These are phyloP conservation scores for Anaeromyces robustus DNA, from an alignment of 192 early-diverging fungal genomes.

Conservation along the genomic window DNA sequence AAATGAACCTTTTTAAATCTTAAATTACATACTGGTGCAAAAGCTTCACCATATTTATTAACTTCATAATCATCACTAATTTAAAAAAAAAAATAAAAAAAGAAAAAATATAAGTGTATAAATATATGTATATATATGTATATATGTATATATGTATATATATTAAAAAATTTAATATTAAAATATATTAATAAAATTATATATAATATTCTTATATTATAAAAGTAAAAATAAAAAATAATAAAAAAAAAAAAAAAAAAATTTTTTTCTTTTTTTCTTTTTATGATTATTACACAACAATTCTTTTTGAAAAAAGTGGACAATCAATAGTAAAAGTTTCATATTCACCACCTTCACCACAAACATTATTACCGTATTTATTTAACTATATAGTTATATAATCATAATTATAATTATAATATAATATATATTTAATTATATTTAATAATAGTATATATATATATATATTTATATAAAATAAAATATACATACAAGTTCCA, in stretches of 20 bases:
- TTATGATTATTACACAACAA: conserved; percentile 60
- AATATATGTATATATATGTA: no score
- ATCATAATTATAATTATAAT: neutral
- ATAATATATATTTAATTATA: neutral
- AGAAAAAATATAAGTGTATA: no score
- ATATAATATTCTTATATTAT: no score
- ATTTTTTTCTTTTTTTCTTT: no score
- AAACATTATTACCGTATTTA: conserved; percentile 69
- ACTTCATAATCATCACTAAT: conserved; percentile 52
- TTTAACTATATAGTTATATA: conserved; percentile 5
- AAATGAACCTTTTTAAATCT: conserved; percentile 44
- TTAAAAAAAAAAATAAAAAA: neutral
- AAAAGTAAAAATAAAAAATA: no score
- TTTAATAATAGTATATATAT: no score
- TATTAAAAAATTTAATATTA: no score
- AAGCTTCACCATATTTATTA: conserved; percentile 62
- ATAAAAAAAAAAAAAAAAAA: no score
- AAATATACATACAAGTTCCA: conserved; percentile 33
- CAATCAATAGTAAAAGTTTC: conserved; percentile 87
- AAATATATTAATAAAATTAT: no score
- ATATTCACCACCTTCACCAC: conserved; percentile 97
- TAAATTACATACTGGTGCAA: conserved; percentile 72
- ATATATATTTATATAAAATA: no score
- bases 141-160: no score
- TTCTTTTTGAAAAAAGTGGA: conserved; percentile 71